These are phyloP conservation scores for Ogataea chonburiensis DNA, from an alignment of 805 yeast species.

Conservation along the genomic window DNA sequence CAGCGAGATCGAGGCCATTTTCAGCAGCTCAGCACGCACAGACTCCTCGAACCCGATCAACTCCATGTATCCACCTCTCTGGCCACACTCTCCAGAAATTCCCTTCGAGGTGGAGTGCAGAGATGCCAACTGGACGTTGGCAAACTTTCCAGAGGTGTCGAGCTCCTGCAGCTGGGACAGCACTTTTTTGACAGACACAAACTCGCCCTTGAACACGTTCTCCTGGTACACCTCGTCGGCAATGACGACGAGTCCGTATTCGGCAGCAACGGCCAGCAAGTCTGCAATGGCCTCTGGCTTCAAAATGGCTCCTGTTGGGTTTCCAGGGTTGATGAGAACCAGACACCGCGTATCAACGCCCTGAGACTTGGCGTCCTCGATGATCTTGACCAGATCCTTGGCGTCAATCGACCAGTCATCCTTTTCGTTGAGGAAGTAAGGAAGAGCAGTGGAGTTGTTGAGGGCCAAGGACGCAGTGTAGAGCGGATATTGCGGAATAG, in stretches of 20 bases:
- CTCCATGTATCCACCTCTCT: constrained; percentile 99
- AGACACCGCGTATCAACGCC: constrained; percentile 71
- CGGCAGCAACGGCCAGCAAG: constrained; percentile 77
- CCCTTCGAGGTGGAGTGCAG: constrained; percentile 98
- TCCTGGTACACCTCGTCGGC: constrained; percentile 99
- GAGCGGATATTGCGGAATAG: constrained; percentile 97
- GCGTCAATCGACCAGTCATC: constrained; percentile 84
- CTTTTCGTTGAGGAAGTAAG: constrained; percentile 81
- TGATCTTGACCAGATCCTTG: constrained; percentile 54
- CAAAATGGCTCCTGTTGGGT: constrained; percentile 93
- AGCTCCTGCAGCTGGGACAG: constrained; percentile 58
- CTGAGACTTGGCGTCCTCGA: constrained; percentile 44
- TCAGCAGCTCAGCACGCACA: constrained; percentile 68
- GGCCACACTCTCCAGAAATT: constrained; percentile 98
- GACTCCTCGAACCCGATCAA: constrained; percentile 74
- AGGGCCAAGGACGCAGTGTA: constrained; percentile 93
- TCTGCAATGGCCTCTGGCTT: constrained; percentile 63
- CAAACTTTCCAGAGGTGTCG: constrained; percentile 53
- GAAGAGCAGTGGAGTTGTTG: constrained; percentile 77
- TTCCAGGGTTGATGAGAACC: constrained; percentile 96
- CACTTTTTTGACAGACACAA: constrained; percentile 81
- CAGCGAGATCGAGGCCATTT: constrained; percentile 84
- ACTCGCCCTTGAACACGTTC: constrained; percentile 79
- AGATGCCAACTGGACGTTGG: constrained; percentile 83
- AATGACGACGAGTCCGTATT: constrained; percentile 77